These are phyloP conservation scores for Eudorina sp. DNA, from an alignment of 139 green algal species.

Conservation along the genomic window DNA sequence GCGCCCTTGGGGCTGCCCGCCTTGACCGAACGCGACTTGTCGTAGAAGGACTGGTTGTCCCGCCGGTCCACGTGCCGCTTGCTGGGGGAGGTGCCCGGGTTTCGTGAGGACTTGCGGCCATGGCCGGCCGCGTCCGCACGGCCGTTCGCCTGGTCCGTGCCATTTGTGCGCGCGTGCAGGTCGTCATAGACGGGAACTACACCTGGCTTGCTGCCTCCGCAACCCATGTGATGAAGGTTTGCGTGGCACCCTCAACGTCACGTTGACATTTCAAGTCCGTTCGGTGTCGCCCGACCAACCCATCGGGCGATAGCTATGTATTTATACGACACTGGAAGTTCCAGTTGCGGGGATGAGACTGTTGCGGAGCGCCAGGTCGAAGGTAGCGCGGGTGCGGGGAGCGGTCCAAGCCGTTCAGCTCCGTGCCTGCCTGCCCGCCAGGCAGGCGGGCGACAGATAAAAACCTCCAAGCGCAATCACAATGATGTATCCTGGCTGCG, in stretches of 20 bases:
- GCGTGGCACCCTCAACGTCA: neutral
- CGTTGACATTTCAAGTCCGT: slow-evolving; percentile 1
- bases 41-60: slow-evolving; percentile 40
- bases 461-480: neutral
- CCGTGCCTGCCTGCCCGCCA: neutral
- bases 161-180: neutral
- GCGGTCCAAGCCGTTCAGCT: neutral
- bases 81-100: neutral
- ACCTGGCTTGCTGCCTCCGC: neutral
- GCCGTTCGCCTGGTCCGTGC: neutral
- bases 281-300: neutral
- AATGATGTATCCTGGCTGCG: too few species aligned
- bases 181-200: slow-evolving; percentile 30
- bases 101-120: slow-evolving; percentile 8
- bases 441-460: neutral
- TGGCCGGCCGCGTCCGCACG: neutral
- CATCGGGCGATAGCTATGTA: neutral
- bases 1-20: neutral
- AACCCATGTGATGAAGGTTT: slow-evolving; percentile 17
- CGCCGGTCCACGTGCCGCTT: slow-evolving; percentile 22
- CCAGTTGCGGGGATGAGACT: neutral
- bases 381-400: neutral
- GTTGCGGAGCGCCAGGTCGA: neutral
- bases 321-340: neutral
- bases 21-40: slow-evolving; percentile 31